Percentiles rank a stretch among this genome's conserved stretches.
Conservation (phyloP, 2,329 filamentous ascomycete genomes). For the Blumeriella jaapii region DNA sequence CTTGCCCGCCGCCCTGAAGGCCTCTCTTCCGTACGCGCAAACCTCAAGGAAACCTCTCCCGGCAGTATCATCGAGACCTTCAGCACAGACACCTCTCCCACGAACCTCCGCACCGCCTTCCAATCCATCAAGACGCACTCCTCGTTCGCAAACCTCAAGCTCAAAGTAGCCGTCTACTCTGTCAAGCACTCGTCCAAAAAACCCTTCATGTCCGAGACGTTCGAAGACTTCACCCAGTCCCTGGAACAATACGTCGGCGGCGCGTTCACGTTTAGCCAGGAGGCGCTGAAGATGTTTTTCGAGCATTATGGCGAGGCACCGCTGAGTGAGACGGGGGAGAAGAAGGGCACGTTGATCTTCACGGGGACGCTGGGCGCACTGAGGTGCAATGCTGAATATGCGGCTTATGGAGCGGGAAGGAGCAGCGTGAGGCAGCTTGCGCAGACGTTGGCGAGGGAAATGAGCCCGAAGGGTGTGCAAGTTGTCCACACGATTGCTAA, state of each 20-base stretch:
- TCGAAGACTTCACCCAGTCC: slow-evolving; percentile 36
- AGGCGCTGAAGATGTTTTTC: slow-evolving; percentile 39
- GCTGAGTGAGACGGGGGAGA: slow-evolving; percentile 34
- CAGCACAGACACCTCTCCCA: slow-evolving; percentile 37
- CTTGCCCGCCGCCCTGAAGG: slow-evolving; percentile 38
- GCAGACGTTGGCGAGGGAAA: slow-evolving; percentile 43
- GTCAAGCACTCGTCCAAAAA: slow-evolving; percentile 44
- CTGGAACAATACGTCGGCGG: slow-evolving; percentile 42
- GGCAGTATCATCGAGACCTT: slow-evolving; percentile 39
- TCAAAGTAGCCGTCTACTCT: slow-evolving; percentile 42
- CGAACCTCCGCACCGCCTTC: slow-evolving; percentile 37
- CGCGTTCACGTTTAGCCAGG: slow-evolving; percentile 43
- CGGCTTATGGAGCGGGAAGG: slow-evolving; percentile 42
- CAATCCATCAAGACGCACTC: slow-evolving; percentile 35
- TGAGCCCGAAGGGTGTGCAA: slow-evolving; percentile 43
- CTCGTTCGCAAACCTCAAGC: slow-evolving; percentile 38
- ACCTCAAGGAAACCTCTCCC: slow-evolving; percentile 31
- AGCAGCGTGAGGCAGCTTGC: slow-evolving; percentile 42
- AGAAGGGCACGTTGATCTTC: slow-evolving; percentile 47
- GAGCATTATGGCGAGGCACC: slow-evolving; percentile 36
- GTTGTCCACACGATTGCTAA: slow-evolving; percentile 49
- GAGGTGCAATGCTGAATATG: slow-evolving; percentile 41
- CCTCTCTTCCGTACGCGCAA: slow-evolving; percentile 32
- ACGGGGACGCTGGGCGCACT: slow-evolving; percentile 43
- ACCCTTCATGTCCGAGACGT: slow-evolving; percentile 42